Conservation (phyloP, 352 stramenopile genomes). For the Globisporangium carolinianum region DNA sequence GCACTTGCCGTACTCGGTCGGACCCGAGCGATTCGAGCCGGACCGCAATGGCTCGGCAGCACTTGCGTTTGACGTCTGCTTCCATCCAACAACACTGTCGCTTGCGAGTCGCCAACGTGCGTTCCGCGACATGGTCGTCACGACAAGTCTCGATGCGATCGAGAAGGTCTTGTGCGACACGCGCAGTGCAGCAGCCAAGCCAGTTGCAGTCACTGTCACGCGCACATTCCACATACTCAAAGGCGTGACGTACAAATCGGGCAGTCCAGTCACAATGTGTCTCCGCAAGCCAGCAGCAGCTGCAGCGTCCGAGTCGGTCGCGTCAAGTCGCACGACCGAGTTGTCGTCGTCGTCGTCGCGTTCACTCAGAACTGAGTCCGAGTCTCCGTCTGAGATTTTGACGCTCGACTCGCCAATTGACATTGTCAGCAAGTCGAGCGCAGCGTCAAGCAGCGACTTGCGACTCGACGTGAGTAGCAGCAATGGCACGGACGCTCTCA, state of each 20-base stretch:
- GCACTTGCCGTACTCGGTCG: constrained; percentile 88
- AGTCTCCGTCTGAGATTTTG: too few species aligned
- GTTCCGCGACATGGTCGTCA: constrained; percentile 85
- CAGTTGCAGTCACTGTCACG: constrained; percentile 35
- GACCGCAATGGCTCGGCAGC: constrained; percentile 75
- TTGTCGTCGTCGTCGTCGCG: too few species aligned
- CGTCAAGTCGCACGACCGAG: too few species aligned
- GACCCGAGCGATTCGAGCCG: constrained; percentile 82
- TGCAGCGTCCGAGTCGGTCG: neutral
- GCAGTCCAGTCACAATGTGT: constrained; percentile 72
- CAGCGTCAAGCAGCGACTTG: too few species aligned
- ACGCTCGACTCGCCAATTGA: neutral
- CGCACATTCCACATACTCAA: constrained; percentile 79
- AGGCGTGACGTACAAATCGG: constrained; percentile 83
- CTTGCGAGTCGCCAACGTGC: constrained; percentile 41
- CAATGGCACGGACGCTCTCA: too few species aligned
- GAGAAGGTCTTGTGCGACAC: constrained; percentile 16
- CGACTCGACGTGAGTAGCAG: too few species aligned
- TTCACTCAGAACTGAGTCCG: too few species aligned
- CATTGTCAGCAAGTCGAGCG: too few species aligned
- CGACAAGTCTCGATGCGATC: constrained; percentile 83
- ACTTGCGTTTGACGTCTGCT: constrained; percentile 89
- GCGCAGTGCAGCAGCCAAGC: neutral
- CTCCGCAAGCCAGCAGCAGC: constrained; percentile 17
- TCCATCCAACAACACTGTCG: constrained; percentile 82